phyloP scores from a whole-genome alignment of 2,329 filamentous ascomycete genomes.

The Corinectria fuckeliana region DNA sequence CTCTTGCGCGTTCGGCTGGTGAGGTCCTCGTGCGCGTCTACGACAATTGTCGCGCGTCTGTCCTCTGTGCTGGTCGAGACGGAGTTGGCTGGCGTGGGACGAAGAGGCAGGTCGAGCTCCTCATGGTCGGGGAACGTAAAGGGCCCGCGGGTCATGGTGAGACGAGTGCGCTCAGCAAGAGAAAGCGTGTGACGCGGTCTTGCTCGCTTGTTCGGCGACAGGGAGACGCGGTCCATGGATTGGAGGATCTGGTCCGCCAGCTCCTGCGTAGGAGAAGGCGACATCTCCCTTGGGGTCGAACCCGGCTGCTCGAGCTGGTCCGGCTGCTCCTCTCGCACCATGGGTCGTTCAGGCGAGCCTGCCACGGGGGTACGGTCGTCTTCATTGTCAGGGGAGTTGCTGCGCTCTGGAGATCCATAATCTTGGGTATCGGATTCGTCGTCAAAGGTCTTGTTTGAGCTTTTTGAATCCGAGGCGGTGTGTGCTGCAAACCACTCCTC shows the following conservation, averaged over 20 bases:
- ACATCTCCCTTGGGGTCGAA: conserved; percentile 19
- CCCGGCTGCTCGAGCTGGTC: too few relatives aligned
- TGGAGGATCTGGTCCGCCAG: conserved; percentile 63
- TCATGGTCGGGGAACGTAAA: conserved; percentile 42
- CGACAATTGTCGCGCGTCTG: conserved; percentile 21
- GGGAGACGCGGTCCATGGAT: conserved; percentile 61
- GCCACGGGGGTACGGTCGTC: conserved; percentile 22
- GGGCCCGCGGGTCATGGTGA: conserved; percentile 75
- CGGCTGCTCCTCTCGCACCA: conserved; percentile 9
- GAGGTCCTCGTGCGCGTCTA: conserved; percentile 55
- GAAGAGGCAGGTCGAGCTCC: conserved; percentile 35
- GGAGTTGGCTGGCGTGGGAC: conserved; percentile 18
- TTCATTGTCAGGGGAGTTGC: conserved; percentile 28
- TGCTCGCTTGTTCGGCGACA: conserved; percentile 59
- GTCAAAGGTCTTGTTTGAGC: conserved; percentile 26
- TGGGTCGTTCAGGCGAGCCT: conserved; percentile 21
- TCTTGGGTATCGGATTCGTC: conserved; percentile 5
- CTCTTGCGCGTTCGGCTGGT: conserved; percentile 64
- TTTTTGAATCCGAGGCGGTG: conserved; percentile 21
- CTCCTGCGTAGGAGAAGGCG: conserved; percentile 48
- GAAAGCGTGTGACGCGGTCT: conserved; percentile 64
- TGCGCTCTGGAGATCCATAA: conserved; percentile 25
- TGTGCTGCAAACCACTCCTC: conserved; percentile 34
- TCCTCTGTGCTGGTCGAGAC: conserved; percentile 19
- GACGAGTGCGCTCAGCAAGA: conserved; percentile 78